Conservation (phyloP, 2,329 filamentous ascomycete genomes). For the Fusarium camptoceras region DNA sequence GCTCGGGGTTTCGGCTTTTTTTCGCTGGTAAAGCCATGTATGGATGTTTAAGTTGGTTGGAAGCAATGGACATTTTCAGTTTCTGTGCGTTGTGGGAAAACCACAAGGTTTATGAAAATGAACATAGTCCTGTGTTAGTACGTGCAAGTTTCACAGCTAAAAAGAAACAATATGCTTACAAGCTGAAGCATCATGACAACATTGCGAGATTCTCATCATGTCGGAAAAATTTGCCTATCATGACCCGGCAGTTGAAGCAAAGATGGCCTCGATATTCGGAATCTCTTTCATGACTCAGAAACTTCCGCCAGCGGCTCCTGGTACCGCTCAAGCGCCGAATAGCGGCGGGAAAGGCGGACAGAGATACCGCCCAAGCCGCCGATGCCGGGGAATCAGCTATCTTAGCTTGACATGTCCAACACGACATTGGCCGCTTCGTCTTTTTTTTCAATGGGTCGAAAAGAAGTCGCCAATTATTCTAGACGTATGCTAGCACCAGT, state of each 20-base stretch:
- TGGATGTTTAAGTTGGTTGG: neutral
- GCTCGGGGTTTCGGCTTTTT: neutral
- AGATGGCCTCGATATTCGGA: slow-evolving; percentile 4
- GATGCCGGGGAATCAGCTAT: slow-evolving; percentile 16
- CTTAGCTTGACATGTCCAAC: slow-evolving; percentile 6
- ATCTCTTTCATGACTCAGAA: slow-evolving; percentile 29
- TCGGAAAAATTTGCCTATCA: neutral
- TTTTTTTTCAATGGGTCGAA: slow-evolving; percentile 22
- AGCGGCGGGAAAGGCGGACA: slow-evolving; percentile 15
- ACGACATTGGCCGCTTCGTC: slow-evolving; percentile 14
- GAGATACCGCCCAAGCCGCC: slow-evolving; percentile 6
- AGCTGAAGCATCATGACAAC: neutral
- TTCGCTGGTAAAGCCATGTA: neutral
- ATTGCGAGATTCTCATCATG: neutral
- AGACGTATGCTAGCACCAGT: slow-evolving; percentile 28
- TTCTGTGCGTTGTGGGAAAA: neutral
- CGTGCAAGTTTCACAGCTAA: neutral
- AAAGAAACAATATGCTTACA: neutral
- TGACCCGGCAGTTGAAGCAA: neutral
- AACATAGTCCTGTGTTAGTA: too few species aligned
- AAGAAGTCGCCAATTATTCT: slow-evolving; percentile 22
- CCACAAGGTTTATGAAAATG: neutral
- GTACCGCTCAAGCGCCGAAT: slow-evolving; percentile 19
- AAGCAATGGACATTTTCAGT: neutral
- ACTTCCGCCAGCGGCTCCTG: slow-evolving; percentile 27